These are phyloP conservation scores for Gracilaria caudata DNA, from an alignment of 23 red algal species.

Conservation along the genomic window DNA sequence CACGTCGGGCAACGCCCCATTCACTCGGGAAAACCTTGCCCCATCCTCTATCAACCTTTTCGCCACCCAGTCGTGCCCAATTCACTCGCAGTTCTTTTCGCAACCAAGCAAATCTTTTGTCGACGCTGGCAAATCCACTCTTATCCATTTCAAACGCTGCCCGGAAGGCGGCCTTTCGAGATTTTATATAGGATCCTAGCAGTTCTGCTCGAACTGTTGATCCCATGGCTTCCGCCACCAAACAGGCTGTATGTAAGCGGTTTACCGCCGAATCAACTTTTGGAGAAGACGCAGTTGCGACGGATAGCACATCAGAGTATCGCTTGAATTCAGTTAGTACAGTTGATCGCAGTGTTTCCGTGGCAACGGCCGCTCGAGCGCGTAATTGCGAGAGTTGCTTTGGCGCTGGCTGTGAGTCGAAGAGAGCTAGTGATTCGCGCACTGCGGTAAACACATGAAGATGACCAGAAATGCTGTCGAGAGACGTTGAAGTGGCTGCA, in stretches of 20 bases:
- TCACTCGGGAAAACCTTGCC: slow-evolving; percentile 75
- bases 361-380: slow-evolving; percentile 62
- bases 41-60: slow-evolving; percentile 77
- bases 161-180: slow-evolving; percentile 55
- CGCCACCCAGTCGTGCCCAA: slow-evolving; percentile 64
- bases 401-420: slow-evolving; percentile 12
- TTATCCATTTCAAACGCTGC: slow-evolving; percentile 76
- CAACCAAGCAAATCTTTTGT: slow-evolving; percentile 85
- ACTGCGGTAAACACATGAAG: slow-evolving; percentile 37
- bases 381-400: slow-evolving; percentile 30
- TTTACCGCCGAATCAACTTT: slow-evolving; percentile 53
- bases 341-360: slow-evolving; percentile 39
- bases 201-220: slow-evolving; percentile 47
- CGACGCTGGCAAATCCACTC: slow-evolving; percentile 37
- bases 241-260: slow-evolving; percentile 51
- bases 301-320: slow-evolving; percentile 49
- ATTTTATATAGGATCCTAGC: slow-evolving; percentile 44
- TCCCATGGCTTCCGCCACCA: slow-evolving; percentile 57
- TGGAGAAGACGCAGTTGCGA: background rate
- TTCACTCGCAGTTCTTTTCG: slow-evolving; percentile 80
- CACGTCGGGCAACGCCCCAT: slow-evolving; percentile 73
- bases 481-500: slow-evolving; percentile 14
- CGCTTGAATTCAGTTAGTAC: slow-evolving; percentile 50
- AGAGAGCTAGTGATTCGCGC: slow-evolving; percentile 12
- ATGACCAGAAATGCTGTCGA: slow-evolving; percentile 10